Conservation (phyloP, 176 grass and related monocot species). For the Oryza meyeriana region DNA sequence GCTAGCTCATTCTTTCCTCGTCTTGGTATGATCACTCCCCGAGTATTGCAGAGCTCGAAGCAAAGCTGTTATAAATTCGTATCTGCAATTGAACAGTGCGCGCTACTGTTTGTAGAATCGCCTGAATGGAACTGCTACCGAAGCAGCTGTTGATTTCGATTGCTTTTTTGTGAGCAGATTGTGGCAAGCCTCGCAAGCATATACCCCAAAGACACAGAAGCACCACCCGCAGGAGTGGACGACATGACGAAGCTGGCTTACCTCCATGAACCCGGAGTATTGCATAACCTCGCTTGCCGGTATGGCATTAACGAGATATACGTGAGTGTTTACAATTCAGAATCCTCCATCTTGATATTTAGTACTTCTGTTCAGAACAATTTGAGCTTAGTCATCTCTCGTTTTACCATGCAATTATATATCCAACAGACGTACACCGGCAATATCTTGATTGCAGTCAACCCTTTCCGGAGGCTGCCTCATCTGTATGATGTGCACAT, state of each 20-base stretch:
- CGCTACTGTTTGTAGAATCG: neutral
- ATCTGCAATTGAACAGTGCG: neutral
- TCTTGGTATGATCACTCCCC: neutral
- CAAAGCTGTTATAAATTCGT: neutral
- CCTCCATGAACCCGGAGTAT: constrained; percentile 87
- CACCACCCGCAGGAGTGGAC: constrained; percentile 79
- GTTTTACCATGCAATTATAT: neutral
- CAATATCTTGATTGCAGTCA: constrained; percentile 96
- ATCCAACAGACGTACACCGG: constrained; percentile 78
- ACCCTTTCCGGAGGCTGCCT: constrained; percentile 80
- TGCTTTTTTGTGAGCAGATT: constrained; percentile 38
- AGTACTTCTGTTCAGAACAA: neutral
- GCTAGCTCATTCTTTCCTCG: neutral
- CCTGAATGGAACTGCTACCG: neutral
- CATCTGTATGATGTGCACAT: constrained; percentile 90
- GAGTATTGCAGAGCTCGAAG: neutral
- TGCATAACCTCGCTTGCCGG: constrained; percentile 67
- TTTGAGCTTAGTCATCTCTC: neutral
- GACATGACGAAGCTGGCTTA: constrained; percentile 98
- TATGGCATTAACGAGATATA: constrained; percentile 91
- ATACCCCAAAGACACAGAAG: constrained; percentile 91
- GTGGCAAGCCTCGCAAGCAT: constrained; percentile 65
- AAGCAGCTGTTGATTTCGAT: neutral
- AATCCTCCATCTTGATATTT: neutral
- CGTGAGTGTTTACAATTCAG: constrained; percentile 41